Conservation (phyloP, 2,329 filamentous ascomycete species). For the Neophaeococcomyces mojaviensis region DNA sequence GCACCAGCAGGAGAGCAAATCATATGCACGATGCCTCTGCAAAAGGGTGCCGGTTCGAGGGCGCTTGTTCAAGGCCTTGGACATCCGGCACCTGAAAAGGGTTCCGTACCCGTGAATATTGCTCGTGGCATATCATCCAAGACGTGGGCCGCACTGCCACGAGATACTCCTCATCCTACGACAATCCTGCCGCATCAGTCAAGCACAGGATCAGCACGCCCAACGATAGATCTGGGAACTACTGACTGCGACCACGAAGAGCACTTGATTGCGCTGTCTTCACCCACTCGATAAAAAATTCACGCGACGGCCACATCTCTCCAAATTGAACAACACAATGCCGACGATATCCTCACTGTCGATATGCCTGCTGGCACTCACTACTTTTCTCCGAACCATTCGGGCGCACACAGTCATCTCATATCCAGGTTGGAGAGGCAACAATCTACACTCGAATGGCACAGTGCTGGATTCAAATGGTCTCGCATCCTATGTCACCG, state of each 20-base stretch:
- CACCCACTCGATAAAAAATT: too few species aligned
- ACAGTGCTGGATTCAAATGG: conserved; percentile 42
- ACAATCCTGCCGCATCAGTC: too few species aligned
- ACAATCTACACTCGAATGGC: conserved; percentile 73
- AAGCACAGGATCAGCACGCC: too few species aligned
- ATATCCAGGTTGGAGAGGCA: conserved; percentile 79
- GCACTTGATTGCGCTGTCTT: background rate
- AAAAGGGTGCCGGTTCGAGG: background rate
- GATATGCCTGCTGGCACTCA: conserved; percentile 23
- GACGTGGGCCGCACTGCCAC: too few species aligned
- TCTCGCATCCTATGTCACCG: conserved; percentile 38
- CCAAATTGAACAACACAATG: conserved; percentile 9
- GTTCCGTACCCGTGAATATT: background rate
- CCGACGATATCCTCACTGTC: conserved; percentile 9
- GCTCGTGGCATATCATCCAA: too few species aligned
- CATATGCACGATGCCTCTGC: background rate
- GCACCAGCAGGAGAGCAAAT: conserved; percentile 3
- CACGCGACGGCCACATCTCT: too few species aligned
- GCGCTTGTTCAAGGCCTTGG: background rate
- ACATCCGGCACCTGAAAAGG: background rate
- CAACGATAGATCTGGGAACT: too few species aligned
- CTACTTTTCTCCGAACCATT: conserved; percentile 31
- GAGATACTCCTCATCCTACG: too few species aligned
- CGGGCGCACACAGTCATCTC: conserved; percentile 68
- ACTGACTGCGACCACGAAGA: background rate